Base-by-base conservation (phyloP, 768 basidiomycete species). In the Calocybe cyanea region DNA sequence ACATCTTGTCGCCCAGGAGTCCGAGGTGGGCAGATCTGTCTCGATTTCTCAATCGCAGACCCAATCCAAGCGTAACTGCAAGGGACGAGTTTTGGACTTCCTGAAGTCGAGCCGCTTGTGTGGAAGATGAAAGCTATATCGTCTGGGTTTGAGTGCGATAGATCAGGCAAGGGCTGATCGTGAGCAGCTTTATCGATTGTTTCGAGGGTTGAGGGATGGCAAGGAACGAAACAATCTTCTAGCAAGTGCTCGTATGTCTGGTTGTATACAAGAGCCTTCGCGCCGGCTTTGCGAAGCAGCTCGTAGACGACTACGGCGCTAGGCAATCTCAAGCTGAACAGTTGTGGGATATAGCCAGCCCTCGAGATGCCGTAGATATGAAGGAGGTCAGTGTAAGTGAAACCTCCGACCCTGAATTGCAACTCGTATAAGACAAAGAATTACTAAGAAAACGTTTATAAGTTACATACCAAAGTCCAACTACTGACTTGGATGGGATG, bases 281-380 rank as follows among this genome's bases (percentile, higher is more conserved):
- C 80, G 32, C 69, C 57, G 32, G 78, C 76, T 53, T 65, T 76
- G 25, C 57, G 59, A 35, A 85, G 72, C n/a, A 85, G 66, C 51
- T 84, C 80, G 49, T 72, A 73, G 56, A 85, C 70, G 34, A 85
- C 77, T 17, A 71, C 73, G 28, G 79, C 73, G 49, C 72, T 78
- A 20, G 80, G 79, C 15, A 81, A 70, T 28, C 78, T 75, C 45
- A 80, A 65, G 53, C 76, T 80, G 61, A 85, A 81, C 23, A 84
- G 63, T 48, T 85, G 84, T 0, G 83, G 84, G 49, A 83, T 62
- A 57, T 78, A 85, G 2, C 83, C 81, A n/a, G 81, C 81, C 52
- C 81, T 68, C 3, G 80, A 75, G 46, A 85, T 63, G 39, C 77
- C 77, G 53, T 83, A 84, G 49, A 85, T 77, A 45, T 80, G 73